Conservation (phyloP, 805 yeast genomes). For the Wickerhamiella slavikovae region DNA sequence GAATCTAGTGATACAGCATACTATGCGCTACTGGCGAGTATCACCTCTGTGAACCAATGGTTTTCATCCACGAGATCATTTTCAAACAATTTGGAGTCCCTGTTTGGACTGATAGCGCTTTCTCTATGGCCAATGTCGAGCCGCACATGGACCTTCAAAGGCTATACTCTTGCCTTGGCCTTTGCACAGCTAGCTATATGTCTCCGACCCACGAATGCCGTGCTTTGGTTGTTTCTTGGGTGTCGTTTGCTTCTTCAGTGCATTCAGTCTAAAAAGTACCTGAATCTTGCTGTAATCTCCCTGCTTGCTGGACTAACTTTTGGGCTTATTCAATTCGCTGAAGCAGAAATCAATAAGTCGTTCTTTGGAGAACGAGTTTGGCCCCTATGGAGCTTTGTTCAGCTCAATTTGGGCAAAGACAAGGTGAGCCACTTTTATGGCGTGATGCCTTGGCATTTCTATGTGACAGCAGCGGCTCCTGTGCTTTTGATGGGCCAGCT, state of each 20-base stretch:
- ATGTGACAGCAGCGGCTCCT: slow-evolving; percentile 67
- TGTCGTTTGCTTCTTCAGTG: slow-evolving; percentile 7
- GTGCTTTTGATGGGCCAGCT: slow-evolving; percentile 42
- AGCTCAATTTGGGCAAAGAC: slow-evolving; percentile 2
- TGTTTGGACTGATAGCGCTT: slow-evolving; percentile 44
- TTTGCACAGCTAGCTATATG: slow-evolving; percentile 45
- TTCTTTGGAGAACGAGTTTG: slow-evolving; percentile 29
- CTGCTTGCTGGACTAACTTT: slow-evolving; percentile 15
- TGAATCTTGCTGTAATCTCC: slow-evolving; percentile 12
- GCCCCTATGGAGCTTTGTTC: slow-evolving; percentile 2
- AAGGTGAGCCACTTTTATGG: slow-evolving; percentile 35
- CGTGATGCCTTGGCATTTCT: slow-evolving; percentile 64
- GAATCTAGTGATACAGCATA: slow-evolving; percentile 5
- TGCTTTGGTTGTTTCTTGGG: slow-evolving; percentile 59
- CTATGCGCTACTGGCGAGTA: slow-evolving; percentile 27
- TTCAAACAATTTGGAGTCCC: slow-evolving; percentile 64
- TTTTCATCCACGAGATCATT: slow-evolving; percentile 64
- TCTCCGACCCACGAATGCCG: slow-evolving; percentile 65
- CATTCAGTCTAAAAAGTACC: too few species aligned
- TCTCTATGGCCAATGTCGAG: slow-evolving; percentile 47
- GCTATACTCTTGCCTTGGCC: slow-evolving; percentile 21
- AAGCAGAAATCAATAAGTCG: slow-evolving; percentile 29
- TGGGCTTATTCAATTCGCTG: slow-evolving; percentile 11
- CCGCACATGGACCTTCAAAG: background rate
- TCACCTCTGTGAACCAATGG: slow-evolving; percentile 64